A percentile compares a stretch with the other conserved stretches of the same genome.
Evolutionary conservation across 1,139 yeast species (phyloP).

Genomic region (Williopsis jadinii): DNA sequence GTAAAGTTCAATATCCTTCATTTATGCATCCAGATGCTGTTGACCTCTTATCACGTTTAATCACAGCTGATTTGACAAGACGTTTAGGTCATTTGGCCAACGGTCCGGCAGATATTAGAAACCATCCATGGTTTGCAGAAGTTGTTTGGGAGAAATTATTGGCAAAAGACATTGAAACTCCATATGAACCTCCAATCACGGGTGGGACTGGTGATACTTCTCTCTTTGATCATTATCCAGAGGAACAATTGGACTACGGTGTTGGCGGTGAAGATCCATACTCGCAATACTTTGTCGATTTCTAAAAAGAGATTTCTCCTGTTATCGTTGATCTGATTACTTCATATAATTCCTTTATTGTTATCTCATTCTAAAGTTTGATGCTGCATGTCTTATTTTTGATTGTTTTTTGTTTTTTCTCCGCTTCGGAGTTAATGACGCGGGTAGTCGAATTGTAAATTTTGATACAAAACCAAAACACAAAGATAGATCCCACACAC

Average conservation of each 20-base stretch:
- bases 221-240: slow-evolving; percentile 90
- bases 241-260: slow-evolving; percentile 89
- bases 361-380: no score
- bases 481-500: no score
- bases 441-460: no score
- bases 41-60: slow-evolving; percentile 71
- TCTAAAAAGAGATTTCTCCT: slow-evolving; percentile 30
- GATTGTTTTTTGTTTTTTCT: no score
- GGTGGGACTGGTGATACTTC: slow-evolving; percentile 96
- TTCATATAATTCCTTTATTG: no score
- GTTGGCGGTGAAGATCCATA: slow-evolving; percentile 78
- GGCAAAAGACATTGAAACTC: slow-evolving; percentile 90
- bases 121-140: slow-evolving; percentile 92
- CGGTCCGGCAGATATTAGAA: slow-evolving; percentile 85
- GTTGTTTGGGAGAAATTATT: slow-evolving; percentile 93
- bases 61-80: slow-evolving; percentile 85
- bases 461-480: no score
- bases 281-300: slow-evolving; percentile 67
- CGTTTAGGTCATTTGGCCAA: slow-evolving; percentile 88
- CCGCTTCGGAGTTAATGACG: no score
- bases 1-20: slow-evolving; percentile 82
- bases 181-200: slow-evolving; percentile 96
- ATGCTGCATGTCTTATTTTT: no score
- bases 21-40: slow-evolving; percentile 86
- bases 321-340: no score